Percentiles rank a stretch among this genome's conserved stretches.
These are phyloP conservation scores for Monilinia fructigena DNA, from an alignment of 2,329 filamentous ascomycete species.

Conservation along the genomic window DNA sequence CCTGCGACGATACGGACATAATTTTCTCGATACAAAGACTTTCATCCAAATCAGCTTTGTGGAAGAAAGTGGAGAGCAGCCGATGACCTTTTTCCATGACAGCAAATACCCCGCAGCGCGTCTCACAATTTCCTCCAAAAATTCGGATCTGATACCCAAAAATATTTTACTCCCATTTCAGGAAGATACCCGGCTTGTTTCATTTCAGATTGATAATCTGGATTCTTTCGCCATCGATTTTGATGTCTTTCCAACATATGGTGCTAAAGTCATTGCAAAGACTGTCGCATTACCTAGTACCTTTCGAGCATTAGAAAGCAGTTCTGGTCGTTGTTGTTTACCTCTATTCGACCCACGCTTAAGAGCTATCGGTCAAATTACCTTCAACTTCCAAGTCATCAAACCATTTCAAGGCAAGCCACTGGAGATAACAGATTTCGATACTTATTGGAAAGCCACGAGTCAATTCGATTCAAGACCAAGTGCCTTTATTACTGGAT, in stretches of 20 bases:
- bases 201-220: constrained; percentile 92
- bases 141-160: constrained; percentile 92
- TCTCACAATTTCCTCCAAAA: constrained; percentile 93
- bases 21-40: constrained; percentile 96
- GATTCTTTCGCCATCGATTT: constrained; percentile 94
- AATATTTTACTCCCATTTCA: constrained; percentile 95
- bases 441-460: constrained; percentile 98
- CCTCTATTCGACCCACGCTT: constrained; percentile 91
- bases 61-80: constrained; percentile 68
- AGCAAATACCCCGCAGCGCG: constrained; percentile 94
- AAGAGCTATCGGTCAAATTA: constrained; percentile 88
- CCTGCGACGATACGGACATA: constrained; percentile 90
- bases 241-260: constrained; percentile 95
- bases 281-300: constrained; percentile 86
- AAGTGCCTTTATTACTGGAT: constrained; percentile 87
- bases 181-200: constrained; percentile 89
- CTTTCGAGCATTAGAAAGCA: constrained; percentile 73
- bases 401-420: constrained; percentile 92
- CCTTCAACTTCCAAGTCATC: constrained; percentile 92
- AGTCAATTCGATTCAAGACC: constrained; percentile 85
- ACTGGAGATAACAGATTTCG: constrained; percentile 95
- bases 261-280: constrained; percentile 95
- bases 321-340: constrained; percentile 76
- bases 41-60: constrained; percentile 86
- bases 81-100: constrained; percentile 93